Base-by-base conservation (phyloP, 192 early-diverging fungal species). In the Glomus cerebriforme region DNA sequence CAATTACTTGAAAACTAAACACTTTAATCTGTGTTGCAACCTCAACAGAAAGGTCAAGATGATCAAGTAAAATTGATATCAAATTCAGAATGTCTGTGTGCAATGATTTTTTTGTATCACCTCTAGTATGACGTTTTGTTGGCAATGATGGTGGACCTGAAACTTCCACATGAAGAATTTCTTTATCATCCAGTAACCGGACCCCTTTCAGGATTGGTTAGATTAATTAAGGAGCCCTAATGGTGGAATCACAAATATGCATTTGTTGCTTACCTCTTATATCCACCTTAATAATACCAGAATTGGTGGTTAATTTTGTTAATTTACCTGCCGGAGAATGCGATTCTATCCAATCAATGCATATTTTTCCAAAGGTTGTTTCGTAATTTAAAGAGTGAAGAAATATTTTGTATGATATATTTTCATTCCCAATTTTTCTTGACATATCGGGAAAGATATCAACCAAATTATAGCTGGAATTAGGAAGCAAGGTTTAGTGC, bases 331-430 rank as follows among this genome's bases (percentile, higher is more conserved):
- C 77, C 13, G 63, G 65, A 13, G 77, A 64, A 70, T 78, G 77
- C 1, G 77, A 67, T 31, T 78, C 77, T 22, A 78, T 68, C 77
- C 77, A 78, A 19, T 78, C 77, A 26, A 78, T 45, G n/a, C 39
- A 17, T 13, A 78, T 47, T 7, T 64, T 78, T 68, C 63, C 67
- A 34, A 78, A 78, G 43, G 65, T 78, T 26, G 64, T 39, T 68
- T 78, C 77, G n/a, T 78, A 78, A 78, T 22, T 78, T 78, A 49
- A 78, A 78, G 5, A 78, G 39, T 0, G 77, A 78, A 58, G 77
- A 65, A 68, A 78, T 47, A 72, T 78, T 60, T 47, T 78, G 67
- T 26, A 78, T 19, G 17, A 78, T 78, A 26, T 78, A 78, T 27
- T 68, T 78, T 60, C 77, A 59, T 64, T 76, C 35, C 75, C 27